Conservation (phyloP, 2,329 filamentous ascomycete genomes). For the Curvularia lunata region DNA sequence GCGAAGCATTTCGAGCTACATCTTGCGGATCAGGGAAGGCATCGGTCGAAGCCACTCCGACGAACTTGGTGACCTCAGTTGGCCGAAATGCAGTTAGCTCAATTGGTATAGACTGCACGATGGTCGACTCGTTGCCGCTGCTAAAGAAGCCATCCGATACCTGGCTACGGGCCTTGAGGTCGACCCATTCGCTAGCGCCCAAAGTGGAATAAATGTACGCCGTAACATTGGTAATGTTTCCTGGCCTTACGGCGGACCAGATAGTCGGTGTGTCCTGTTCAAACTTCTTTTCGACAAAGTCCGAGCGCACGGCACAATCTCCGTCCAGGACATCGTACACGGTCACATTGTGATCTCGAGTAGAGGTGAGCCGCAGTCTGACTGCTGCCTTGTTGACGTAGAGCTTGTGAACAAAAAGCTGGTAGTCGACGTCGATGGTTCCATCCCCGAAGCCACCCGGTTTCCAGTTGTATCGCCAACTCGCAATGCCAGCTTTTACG, state of each 20-base stretch:
- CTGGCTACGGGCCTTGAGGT: slow-evolving; percentile 52
- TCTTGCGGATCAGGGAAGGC: slow-evolving; percentile 65
- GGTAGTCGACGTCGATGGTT: slow-evolving; percentile 66
- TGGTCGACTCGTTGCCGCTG: slow-evolving; percentile 64
- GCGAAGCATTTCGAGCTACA: slow-evolving; percentile 63
- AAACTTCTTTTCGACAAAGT: slow-evolving; percentile 62
- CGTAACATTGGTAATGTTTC: slow-evolving; percentile 66
- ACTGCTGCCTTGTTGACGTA: slow-evolving; percentile 67
- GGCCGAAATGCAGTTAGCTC: slow-evolving; percentile 60
- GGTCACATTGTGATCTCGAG: slow-evolving; percentile 60
- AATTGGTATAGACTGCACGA: slow-evolving; percentile 66
- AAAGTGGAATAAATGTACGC: slow-evolving; percentile 64
- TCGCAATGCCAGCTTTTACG: slow-evolving; percentile 66
- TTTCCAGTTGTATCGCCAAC: slow-evolving; percentile 71
- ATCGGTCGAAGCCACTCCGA: slow-evolving; percentile 72
- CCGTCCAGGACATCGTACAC: slow-evolving; percentile 73
- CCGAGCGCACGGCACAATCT: slow-evolving; percentile 68
- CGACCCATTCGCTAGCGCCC: slow-evolving; percentile 54
- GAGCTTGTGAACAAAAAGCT: slow-evolving; percentile 70
- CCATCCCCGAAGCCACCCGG: slow-evolving; percentile 54
- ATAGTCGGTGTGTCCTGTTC: slow-evolving; percentile 62
- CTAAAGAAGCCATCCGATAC: slow-evolving; percentile 59
- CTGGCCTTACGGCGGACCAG: slow-evolving; percentile 69
- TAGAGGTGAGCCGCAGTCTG: slow-evolving; percentile 64
- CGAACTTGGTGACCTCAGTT: slow-evolving; percentile 67